These are phyloP conservation scores for Suhomyces pyralidae DNA, from an alignment of 805 yeast genomes.

Conservation along the genomic window DNA sequence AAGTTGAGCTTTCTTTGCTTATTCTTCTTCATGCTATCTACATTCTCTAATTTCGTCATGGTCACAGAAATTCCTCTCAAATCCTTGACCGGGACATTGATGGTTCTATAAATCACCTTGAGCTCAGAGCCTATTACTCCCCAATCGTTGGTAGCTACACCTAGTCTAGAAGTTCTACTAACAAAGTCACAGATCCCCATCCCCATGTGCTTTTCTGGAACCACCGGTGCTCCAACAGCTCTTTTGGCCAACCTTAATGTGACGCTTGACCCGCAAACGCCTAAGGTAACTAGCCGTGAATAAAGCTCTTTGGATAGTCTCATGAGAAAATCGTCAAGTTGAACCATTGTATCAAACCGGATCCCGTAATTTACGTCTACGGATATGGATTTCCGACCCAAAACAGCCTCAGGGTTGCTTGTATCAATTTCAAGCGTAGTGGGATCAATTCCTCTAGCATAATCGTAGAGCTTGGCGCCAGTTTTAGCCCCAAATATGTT, in stretches of 20 bases:
- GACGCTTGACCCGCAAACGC: conserved; percentile 53
- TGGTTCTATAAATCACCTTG: conserved; percentile 50
- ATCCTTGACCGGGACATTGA: conserved; percentile 62
- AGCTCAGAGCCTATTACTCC: conserved; percentile 63
- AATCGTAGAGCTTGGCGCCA: conserved; percentile 60
- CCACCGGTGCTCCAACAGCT: conserved; percentile 63
- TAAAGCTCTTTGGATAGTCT: conserved; percentile 59
- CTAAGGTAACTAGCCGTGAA: conserved; percentile 45
- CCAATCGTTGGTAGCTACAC: conserved; percentile 56
- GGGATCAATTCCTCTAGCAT: conserved; percentile 65
- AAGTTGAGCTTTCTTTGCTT: conserved; percentile 25
- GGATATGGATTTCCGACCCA: conserved; percentile 71
- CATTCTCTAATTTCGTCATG: conserved; percentile 53
- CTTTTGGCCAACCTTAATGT: conserved; percentile 66
- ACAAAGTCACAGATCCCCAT: conserved; percentile 74
- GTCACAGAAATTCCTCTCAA: conserved; percentile 78
- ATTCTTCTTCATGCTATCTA: conserved; percentile 11
- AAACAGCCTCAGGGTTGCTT: conserved; percentile 41
- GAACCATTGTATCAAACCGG: conserved; percentile 56
- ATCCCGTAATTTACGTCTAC: conserved; percentile 93
- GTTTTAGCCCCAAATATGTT: conserved; percentile 63
- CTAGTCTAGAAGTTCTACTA: conserved; percentile 57
- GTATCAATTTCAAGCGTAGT: conserved; percentile 53
- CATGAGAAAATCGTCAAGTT: conserved; percentile 63
- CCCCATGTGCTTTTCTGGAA: conserved; percentile 79